Conservation (phyloP, 2,329 filamentous ascomycete genomes). For the Neopestalotiopsis sp. region DNA sequence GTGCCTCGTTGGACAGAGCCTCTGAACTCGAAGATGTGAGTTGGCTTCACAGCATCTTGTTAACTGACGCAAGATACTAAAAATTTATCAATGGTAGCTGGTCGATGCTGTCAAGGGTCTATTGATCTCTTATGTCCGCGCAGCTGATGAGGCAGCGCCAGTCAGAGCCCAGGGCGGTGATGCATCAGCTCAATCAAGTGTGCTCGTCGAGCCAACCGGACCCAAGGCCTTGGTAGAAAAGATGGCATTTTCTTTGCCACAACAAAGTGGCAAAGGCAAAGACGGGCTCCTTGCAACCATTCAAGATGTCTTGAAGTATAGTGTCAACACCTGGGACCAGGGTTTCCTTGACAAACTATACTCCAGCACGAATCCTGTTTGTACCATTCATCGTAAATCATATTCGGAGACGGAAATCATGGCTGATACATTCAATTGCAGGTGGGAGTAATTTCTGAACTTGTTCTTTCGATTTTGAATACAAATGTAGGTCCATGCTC, state of each 20-base stretch:
- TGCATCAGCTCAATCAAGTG: slow-evolving; percentile 46
- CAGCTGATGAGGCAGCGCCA: slow-evolving; percentile 68
- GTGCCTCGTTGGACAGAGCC: slow-evolving; percentile 40
- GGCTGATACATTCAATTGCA: slow-evolving; percentile 32
- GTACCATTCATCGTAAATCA: slow-evolving; percentile 29
- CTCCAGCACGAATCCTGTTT: slow-evolving; percentile 81
- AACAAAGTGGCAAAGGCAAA: slow-evolving; percentile 63
- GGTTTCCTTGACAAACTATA: slow-evolving; percentile 97
- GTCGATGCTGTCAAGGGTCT: slow-evolving; percentile 70
- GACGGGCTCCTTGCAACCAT: slow-evolving; percentile 77
- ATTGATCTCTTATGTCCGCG: slow-evolving; percentile 72
- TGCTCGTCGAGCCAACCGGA: slow-evolving; percentile 67
- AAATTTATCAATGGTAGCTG: slow-evolving; percentile 54
- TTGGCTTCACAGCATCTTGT: background rate
- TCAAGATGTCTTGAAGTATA: slow-evolving; percentile 76
- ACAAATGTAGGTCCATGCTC: slow-evolving; percentile 70
- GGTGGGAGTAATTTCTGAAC: slow-evolving; percentile 84
- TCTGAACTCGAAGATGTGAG: slow-evolving; percentile 53
- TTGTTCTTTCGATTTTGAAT: slow-evolving; percentile 85
- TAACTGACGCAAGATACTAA: background rate
- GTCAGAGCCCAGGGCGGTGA: slow-evolving; percentile 60
- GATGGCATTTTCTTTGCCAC: slow-evolving; percentile 64
- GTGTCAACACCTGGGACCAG: slow-evolving; percentile 98
- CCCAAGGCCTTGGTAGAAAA: slow-evolving; percentile 63
- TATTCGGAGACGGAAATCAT: background rate